Evolutionary conservation across 805 yeast genomes (phyloP).

Genomic region (Candida pseudofarinosa): DNA sequence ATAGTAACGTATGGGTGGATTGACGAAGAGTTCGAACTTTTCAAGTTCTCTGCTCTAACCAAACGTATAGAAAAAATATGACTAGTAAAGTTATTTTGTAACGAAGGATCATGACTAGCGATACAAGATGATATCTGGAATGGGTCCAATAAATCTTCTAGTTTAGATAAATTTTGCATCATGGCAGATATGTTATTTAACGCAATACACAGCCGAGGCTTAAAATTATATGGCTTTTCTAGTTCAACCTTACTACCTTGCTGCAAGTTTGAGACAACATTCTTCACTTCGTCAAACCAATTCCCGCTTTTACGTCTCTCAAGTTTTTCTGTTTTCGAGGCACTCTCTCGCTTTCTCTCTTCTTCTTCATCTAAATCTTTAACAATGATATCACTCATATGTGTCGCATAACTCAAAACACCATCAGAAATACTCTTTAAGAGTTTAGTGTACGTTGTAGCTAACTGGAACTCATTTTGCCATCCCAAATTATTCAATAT

Average conservation of each 20-base stretch:
- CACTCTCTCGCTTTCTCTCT: constrained; percentile 14
- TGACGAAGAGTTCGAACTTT: constrained; percentile 37
- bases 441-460: constrained; percentile 56
- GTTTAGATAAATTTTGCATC: constrained; percentile 42
- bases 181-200: constrained; percentile 61
- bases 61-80: constrained; percentile 63
- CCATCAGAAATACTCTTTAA: constrained; percentile 63
- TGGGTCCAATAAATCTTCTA: constrained; percentile 58
- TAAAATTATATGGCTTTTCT: constrained; percentile 54
- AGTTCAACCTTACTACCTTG: constrained; percentile 27
- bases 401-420: constrained; percentile 46
- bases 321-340: constrained; percentile 11
- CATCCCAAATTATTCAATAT: constrained; percentile 62
- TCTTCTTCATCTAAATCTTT: constrained; percentile 40
- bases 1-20: constrained; percentile 63
- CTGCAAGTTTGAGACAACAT: constrained; percentile 42
- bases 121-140: constrained; percentile 48
- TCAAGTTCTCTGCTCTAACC: constrained; percentile 59
- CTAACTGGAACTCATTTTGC: constrained; percentile 59
- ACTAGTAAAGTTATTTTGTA: constrained; percentile 32
- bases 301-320: constrained; percentile 20
- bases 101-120: constrained; percentile 26
- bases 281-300: constrained; percentile 54
- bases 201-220: constrained; percentile 65
- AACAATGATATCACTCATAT: constrained; percentile 32